A percentile compares a stretch with the other conserved stretches of the same genome.
Evolutionary conservation across 2,329 filamentous ascomycete species (phyloP).

Genomic region (Neurospora crassa): DNA sequence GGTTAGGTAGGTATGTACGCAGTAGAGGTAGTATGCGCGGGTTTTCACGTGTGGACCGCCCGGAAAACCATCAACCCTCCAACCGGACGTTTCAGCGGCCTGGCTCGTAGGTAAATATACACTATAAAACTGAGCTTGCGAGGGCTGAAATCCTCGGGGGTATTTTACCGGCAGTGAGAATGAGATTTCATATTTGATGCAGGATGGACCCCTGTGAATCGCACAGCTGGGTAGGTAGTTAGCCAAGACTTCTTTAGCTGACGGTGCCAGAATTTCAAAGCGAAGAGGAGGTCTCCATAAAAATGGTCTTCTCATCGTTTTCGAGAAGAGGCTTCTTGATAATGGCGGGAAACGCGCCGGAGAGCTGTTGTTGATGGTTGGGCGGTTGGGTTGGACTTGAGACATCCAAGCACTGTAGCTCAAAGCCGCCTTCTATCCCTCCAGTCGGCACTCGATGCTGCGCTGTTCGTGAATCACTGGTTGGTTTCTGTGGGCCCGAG

Average conservation of each 20-base stretch:
- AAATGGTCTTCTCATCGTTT: not conserved
- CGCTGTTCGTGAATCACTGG: not conserved
- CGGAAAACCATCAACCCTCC: too few relatives aligned
- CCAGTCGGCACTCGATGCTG: not conserved
- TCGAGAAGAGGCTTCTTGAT: not conserved
- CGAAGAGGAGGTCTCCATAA: not conserved
- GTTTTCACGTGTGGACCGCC: too few relatives aligned
- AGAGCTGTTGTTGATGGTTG: not conserved
- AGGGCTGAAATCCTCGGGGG: not conserved
- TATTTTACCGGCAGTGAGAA: not conserved
- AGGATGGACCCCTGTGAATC: not conserved
- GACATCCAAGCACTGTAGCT: not conserved
- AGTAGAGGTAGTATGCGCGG: too few relatives aligned
- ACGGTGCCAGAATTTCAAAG: not conserved
- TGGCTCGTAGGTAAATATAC: too few relatives aligned
- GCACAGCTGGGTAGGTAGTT: not conserved
- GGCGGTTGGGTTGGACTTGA: not conserved
- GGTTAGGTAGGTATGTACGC: too few relatives aligned
- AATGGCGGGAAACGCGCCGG: not conserved
- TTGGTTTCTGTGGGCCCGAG: not conserved
- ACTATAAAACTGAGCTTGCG: not conserved
- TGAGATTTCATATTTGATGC: not conserved
- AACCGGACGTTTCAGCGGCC: too few relatives aligned
- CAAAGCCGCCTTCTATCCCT: not conserved
- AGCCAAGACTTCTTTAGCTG: not conserved